A percentile compares a stretch with the other conserved stretches of the same genome.
Conservation (phyloP, 2,329 filamentous ascomycete genomes). For the Penicillium sp. region DNA sequence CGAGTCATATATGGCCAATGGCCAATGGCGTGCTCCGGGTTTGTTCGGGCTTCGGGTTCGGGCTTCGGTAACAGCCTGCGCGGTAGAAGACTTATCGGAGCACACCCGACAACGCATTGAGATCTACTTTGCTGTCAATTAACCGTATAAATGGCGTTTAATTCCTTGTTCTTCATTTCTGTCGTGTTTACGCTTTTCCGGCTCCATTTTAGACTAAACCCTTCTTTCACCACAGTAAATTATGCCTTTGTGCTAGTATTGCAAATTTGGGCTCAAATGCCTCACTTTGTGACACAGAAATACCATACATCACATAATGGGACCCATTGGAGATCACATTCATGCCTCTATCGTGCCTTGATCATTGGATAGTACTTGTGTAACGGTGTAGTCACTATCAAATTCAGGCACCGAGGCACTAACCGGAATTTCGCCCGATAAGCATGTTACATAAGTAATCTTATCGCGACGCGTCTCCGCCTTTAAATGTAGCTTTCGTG, state of each 20-base stretch:
- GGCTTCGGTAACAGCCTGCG: slow-evolving; percentile 3
- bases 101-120: background rate
- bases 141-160: too few relatives aligned
- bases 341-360: background rate
- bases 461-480: slow-evolving; percentile 8
- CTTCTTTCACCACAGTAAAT: too few relatives aligned
- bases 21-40: slow-evolving; percentile 24
- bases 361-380: background rate
- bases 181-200: too few relatives aligned
- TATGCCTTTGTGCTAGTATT: too few relatives aligned
- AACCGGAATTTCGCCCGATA: background rate
- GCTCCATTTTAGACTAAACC: too few relatives aligned
- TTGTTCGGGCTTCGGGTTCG: slow-evolving; percentile 11
- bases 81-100: background rate
- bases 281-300: too few relatives aligned
- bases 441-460: background rate
- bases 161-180: too few relatives aligned
- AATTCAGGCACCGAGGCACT: background rate
- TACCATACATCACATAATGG: too few relatives aligned
- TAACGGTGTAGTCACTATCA: background rate
- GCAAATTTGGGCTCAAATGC: too few relatives aligned
- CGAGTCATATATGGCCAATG: background rate
- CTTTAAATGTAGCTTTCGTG: background rate
- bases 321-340: too few relatives aligned
- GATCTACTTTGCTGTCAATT: background rate